Evolutionary conservation across 345 rosid species (phyloP), one percentile per base, ranked within the genome.

Genomic region (Salix udensis): DNA sequence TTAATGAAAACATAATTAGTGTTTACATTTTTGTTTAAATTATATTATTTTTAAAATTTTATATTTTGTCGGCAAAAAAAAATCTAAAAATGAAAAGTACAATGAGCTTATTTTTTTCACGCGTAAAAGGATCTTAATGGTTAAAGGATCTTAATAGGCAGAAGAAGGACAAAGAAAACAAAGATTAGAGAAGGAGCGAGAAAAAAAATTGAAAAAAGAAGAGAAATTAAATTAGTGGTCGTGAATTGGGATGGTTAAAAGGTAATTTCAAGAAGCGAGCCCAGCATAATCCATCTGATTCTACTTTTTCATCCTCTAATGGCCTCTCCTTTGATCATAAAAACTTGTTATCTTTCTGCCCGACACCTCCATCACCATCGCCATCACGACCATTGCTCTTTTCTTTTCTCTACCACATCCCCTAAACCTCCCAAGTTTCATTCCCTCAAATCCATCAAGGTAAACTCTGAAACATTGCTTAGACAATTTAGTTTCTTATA

Each of bases 271-370:
- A 55, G 70, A 46, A 66, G 10, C 67, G 6, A 14, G 52, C 52
- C 52, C 14, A 14, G 11, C 14, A 44, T 6, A 36, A 7, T 55
- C 53, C 30, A 40, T 65, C 36, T 42, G 19, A 1, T 6, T 31
- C 68, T 31, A 34, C 16, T 21, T n/a, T n/a, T 19, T 19, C 64
- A 26, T 31, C 11, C 50, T 40, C 10, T 21, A 7, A 91, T 86
- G 93, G 88, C 91, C 83, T 78, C 77, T 80, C 76, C 80, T 77
- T 73, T 83, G 75, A 16, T 82, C 74, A 84, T 83, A 40, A 85
- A 85, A 79, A 73, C 74, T 73, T 68, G 87, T 31, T 58, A 71
- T 74, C 46, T 68, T 58, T 79, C 37, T 61, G 8, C 81, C 39
- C 72, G 46, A 68, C 74, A 26, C 39, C 2, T 28, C 19, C 74